Conservation (phyloP, 148 eudicot genomes). For the Cornus suecica region DNA sequence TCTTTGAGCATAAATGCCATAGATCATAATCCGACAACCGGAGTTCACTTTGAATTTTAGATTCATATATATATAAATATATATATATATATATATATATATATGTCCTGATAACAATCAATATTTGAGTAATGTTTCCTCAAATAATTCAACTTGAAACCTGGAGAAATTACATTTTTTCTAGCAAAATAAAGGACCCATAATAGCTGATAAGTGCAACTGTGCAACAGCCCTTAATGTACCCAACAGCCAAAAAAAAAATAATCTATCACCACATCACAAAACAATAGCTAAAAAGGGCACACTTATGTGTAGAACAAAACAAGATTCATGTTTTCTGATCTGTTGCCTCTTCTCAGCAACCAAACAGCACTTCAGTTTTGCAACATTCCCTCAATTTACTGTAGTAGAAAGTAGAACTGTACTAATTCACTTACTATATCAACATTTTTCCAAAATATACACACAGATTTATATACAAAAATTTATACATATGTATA, state of each 20-base stretch:
- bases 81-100: too few relatives aligned
- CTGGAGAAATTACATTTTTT: background rate
- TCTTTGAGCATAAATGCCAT: background rate
- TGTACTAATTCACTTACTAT: background rate
- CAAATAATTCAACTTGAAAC: background rate
- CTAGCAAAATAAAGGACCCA: background rate
- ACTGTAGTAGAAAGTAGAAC: background rate
- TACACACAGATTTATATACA: too few relatives aligned
- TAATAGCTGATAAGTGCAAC: background rate
- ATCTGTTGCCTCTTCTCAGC: constrained; percentile 6
- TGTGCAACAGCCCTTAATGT: background rate
- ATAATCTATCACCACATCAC: too few relatives aligned
- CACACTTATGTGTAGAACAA: background rate
- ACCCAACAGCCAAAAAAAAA: background rate
- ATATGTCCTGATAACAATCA: background rate
- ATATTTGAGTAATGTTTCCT: background rate
- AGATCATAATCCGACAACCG: background rate
- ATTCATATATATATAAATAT: too few relatives aligned
- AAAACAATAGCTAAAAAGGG: too few relatives aligned
- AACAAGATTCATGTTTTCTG: background rate
- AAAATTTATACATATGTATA: too few relatives aligned
- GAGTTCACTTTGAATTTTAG: background rate
- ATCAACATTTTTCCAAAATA: background rate
- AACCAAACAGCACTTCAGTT: constrained; percentile 1
- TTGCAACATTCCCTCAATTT: background rate